A percentile compares a stretch with the other conserved stretches of the same genome.
These are phyloP conservation scores for Pseudogymnoascus sp. DNA, from an alignment of 2,329 filamentous ascomycete genomes.

Conservation along the genomic window DNA sequence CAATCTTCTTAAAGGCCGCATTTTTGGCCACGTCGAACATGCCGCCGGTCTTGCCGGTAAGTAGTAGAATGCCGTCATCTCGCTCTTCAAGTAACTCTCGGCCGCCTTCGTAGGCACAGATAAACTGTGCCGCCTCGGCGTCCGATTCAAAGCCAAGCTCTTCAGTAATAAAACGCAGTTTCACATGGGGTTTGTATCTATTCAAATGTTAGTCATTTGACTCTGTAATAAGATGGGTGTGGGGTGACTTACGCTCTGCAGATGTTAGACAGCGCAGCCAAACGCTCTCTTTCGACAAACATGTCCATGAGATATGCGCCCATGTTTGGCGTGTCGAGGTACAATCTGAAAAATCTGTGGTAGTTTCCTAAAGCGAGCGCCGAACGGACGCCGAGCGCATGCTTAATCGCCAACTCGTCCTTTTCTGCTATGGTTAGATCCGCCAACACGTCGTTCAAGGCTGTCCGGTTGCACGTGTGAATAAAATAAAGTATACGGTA, in stretches of 20 bases:
- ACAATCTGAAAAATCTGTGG: constrained; percentile 95
- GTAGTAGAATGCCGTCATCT: constrained; percentile 63
- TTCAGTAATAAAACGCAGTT: constrained; percentile 85
- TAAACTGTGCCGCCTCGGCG: constrained; percentile 81
- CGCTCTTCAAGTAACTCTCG: constrained; percentile 71
- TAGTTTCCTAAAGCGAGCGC: constrained; percentile 91
- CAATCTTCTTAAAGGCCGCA: constrained; percentile 75
- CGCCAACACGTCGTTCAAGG: constrained; percentile 95
- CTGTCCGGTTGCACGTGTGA: constrained; percentile 95
- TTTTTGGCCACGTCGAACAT: constrained; percentile 68
- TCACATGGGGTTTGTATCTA: constrained; percentile 89
- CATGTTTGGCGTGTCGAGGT: constrained; percentile 92
- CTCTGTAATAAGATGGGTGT: background rate
- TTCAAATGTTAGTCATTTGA: constrained; percentile 37
- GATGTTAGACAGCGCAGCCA: constrained; percentile 82
- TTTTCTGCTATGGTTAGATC: constrained; percentile 99
- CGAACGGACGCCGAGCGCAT: constrained; percentile 85
- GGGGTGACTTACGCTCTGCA: constrained; percentile 77
- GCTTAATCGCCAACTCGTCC: constrained; percentile 72
- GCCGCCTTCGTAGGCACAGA: constrained; percentile 66
- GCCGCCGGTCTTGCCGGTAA: constrained; percentile 63
- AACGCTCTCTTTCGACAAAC: constrained; percentile 90
- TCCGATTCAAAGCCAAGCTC: constrained; percentile 94
- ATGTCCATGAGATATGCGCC: constrained; percentile 98
- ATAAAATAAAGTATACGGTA: constrained; percentile 99